Conservation (phyloP, 306 rosid species). For the Nissolia schottii region DNA sequence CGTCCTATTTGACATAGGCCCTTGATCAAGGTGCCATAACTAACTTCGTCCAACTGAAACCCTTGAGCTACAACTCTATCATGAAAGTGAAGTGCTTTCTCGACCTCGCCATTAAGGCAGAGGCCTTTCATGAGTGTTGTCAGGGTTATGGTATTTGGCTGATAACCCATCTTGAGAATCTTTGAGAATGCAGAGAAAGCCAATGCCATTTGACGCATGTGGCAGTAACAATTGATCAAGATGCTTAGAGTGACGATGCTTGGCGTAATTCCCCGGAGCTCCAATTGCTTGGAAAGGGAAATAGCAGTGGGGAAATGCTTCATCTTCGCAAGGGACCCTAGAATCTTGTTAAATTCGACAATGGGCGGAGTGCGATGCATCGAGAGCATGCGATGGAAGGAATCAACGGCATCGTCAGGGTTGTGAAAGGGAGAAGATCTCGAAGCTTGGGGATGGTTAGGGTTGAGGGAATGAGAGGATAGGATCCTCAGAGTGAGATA, state of each 20-base stretch:
- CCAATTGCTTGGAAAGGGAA: constrained; percentile 2
- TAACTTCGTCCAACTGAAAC: not conserved
- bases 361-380: not conserved
- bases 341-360: not conserved
- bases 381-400: not conserved
- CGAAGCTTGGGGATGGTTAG: no score
- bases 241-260: not conserved
- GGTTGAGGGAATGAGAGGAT: not conserved
- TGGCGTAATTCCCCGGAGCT: not conserved
- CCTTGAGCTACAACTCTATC: not conserved
- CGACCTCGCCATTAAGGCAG: not conserved
- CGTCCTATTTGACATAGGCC: not conserved
- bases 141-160: not conserved
- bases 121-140: not conserved
- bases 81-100: not conserved
- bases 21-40: not conserved
- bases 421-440: not conserved
- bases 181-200: not conserved
- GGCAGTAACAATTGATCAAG: not conserved
- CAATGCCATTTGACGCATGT: not conserved
- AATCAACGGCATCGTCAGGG: not conserved
- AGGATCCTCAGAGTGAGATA: no score
- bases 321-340: not conserved
- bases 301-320: not conserved
- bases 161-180: not conserved